Base-by-base conservation (phyloP, 306 rosid genomes). In the Gleditsia sinensis region DNA sequence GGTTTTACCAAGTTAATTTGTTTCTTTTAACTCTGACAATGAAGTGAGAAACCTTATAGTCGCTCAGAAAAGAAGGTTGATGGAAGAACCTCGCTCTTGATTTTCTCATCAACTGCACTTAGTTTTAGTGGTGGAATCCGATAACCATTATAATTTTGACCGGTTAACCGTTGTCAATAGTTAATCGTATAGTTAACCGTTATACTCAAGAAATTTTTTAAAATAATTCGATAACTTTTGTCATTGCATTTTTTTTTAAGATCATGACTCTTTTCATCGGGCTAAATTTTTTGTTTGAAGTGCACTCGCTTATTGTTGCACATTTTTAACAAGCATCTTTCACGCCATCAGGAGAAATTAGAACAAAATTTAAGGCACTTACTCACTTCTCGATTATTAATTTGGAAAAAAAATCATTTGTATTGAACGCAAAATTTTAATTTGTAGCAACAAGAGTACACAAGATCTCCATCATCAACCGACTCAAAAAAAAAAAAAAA, bases 371-470 rank as follows among this genome's bases (percentile, higher is more conserved):
- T 4, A 0, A 36, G 25, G 1, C 9, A 11, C 46, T 5, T 4
- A 55, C 13, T 59, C 53, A 46, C 51, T 42, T 69, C 68, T 9
- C n/a, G 40, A 27, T 32, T n/a, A 55, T 23, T 1, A 12, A 21
- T 32, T 58, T 24, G 56, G 46, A 60, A 33, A 12, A 66, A 9
- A 57, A 66, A 69, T 27, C 68, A 69, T 33, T 64, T 57, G 67
- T 46, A 54, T 67, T 49, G 57, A 59, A 79, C 62, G 67, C 79
- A 67, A 83, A 83, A 61, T 37, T 62, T 73, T 13, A 63, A 60
- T 19, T 72, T 28, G 50, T 40, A 43, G 49, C 69, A 59, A 42
- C 66, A 65, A 6, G 32, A 67, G 13, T 66, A 76, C 83, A 80
- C 37, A 16, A 63, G 63, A 80, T 83, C 74, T 64, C 13, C 71